Base-by-base conservation (phyloP, 371 early-diverging fungal genomes). In the Mucor lusitanicus region DNA sequence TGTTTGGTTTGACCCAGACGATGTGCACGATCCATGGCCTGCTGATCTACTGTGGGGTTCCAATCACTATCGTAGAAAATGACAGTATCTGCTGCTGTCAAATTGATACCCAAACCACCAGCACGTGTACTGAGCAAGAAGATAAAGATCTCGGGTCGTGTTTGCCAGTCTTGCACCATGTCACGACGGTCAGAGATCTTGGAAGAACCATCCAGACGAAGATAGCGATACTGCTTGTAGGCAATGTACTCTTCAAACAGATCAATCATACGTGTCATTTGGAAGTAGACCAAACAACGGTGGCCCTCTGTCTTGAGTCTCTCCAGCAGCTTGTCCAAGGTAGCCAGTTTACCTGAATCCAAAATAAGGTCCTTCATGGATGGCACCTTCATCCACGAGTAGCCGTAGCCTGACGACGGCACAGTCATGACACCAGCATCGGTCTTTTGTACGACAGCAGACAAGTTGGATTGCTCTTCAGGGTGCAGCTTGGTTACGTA, bases 31-130 rank as follows among this genome's bases (percentile, higher is more conserved):
- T 97, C 99, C 95, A 97, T 97, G 13, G 97, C 96, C 83, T 99
- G 99, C 80, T 96, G 92, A 81, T 99, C 99, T 30, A 96, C 95
- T 0, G 95, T 96, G 8, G 99, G 99, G 74, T 99, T 99, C 97
- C 98, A 99, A 81, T 99, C 99, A 58, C 91, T 91, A 79, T 99
- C 99, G 75, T 97, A 99, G 79, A 99, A 96, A 73, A 99, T 98
- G 28, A 99, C 99, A 0, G 99, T 99, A 78, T 99, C 99, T 0
- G 99, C 99, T 3, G 99, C 99, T 0, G 99, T 99, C 73, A 99
- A 85, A 75, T 99, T 99, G 75, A 99, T 95, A 68, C 99, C 99
- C 39, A 99, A 85, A 13, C 99, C 99, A 72, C 99, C 99, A 23
- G 99, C 99, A 63, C 99, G 90, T 5, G 99, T 99, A 76, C 94